Evolutionary conservation across 176 grass and related monocot genomes (phyloP).

Genomic region (Microstegium vimineum): DNA sequence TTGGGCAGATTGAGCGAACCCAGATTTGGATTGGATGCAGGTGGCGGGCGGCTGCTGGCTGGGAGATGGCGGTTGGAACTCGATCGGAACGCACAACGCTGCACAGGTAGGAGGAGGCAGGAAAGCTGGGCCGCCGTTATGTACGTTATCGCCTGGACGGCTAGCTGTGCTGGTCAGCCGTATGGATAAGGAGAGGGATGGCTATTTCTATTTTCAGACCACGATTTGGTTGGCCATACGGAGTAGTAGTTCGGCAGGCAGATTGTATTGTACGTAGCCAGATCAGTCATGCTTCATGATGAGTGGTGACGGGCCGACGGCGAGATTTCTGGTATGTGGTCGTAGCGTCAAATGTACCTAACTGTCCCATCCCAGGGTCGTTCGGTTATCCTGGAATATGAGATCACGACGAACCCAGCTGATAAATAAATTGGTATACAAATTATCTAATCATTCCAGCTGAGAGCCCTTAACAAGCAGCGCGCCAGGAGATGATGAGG

Average conservation of each 20-base stretch:
- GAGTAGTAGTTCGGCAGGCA: background rate
- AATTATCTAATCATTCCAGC: too few relatives aligned
- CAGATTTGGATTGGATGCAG: background rate
- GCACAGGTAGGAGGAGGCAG: background rate
- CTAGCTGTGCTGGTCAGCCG: background rate
- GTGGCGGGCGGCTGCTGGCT: background rate
- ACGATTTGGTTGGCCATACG: background rate
- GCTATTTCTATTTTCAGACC: background rate
- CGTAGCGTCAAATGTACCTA: too few relatives aligned
- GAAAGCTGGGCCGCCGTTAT: background rate
- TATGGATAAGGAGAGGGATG: background rate
- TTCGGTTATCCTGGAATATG: too few relatives aligned
- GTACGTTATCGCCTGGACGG: background rate
- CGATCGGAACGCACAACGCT: background rate
- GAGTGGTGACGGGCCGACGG: background rate
- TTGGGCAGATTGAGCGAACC: background rate
- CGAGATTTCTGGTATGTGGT: too few relatives aligned
- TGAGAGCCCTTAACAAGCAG: too few relatives aligned
- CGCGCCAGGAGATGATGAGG: too few relatives aligned
- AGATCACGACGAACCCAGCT: too few relatives aligned
- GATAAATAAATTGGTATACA: too few relatives aligned
- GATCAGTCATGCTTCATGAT: background rate
- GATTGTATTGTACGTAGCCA: background rate
- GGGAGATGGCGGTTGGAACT: background rate
- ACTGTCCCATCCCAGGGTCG: too few relatives aligned